Evolutionary conservation across 176 grass and related monocot species (phyloP), one percentile per base, ranked within the genome.

Genomic region (Eleusine indica): DNA sequence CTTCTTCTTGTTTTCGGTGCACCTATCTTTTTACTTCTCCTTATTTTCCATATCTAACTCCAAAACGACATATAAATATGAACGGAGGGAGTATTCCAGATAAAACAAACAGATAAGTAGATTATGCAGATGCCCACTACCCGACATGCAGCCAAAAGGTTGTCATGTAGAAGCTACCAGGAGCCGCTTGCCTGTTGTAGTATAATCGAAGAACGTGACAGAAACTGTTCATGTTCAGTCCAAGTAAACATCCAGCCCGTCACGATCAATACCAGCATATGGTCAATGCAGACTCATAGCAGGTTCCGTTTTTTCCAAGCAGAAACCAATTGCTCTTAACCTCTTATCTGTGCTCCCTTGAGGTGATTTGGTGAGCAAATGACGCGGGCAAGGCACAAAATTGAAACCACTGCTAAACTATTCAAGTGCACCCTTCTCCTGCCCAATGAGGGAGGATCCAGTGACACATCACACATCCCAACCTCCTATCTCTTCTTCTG

Each of bases 61-160:
- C 0, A 25, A 25, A 25, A 25, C 0, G 0, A 25, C 25, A 25
- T 25, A 0, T 25, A 25, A 25, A 25, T 25, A 25, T 25, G 25
- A 25, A 25, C 25, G 25, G 25, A 25, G 25, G 25, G 25, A 25
- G 25, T 25, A 25, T 25, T 56, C 1, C 44, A 2, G 3, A 64
- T 64, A 29, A 30, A 25, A 30, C 12, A 35, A 15, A 35, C 1
- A 5, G 63, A 35, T 14, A 2, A 11, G 30, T 35, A 14, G 42
- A 63, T 67, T n/a, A 78, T 25, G 32, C 10, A 53, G 30, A 80
- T 80, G 21, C 18, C 30, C 3, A 68, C 77, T 80, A 68, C 63
- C 51, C 63, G 30, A 80, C 16, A 72, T 7, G 17, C 16, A 74
- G 6, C 11, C 5, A 85, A 70, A 25, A 13, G 11, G 3, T 6